Base-by-base conservation (phyloP, 2,329 filamentous ascomycete species). In the Penicillium sp. region DNA sequence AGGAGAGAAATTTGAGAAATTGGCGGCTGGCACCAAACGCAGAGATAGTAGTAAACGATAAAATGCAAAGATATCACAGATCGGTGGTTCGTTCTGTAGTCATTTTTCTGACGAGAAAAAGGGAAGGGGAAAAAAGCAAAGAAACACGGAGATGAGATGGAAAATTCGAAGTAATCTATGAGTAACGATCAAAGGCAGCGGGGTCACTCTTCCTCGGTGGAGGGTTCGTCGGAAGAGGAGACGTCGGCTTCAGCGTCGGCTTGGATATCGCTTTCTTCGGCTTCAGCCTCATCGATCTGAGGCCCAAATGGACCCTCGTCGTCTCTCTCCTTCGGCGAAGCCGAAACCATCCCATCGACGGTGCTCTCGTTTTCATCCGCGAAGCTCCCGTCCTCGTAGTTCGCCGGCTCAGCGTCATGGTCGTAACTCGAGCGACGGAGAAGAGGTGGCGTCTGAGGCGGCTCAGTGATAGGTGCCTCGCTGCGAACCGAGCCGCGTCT, bases 371-470 rank as follows among this genome's bases (percentile, higher is more conserved):
- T 74, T 57, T 83, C 81, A 57, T 82, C 81, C 13, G 39, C 40
- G 51, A 79, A 79, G 21, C 75, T 76, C 44, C 73, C 73, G 40
- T 79, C 75, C 39, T 76, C 77, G 55, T 79, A 81, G 48, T 72
- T 76, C 38, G 76, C 69, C 6, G 75, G 78, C 64, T 85, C 82
- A 1, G 84, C 84, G 64, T 86, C 84, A 60, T 79, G 79, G 64
- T 87, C 84, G 60, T 86, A 86, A 64, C 76, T 81, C 46, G 79
- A 79, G 63, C 79, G 79, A 38, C 81, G 75, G 65, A 86, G 76
- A 10, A 86, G 76, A 41, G 81, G 81, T n/a, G 83, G 83, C 9
- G 82, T 85, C 31, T 68, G 73, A 31, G 76, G 76, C 10, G 72
- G 66, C 64, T 76, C 71, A 38, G 61, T 65, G 41, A 68, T 60